phyloP scores from a whole-genome alignment of 2,329 filamentous ascomycete species.

The Fusarium sp. region DNA sequence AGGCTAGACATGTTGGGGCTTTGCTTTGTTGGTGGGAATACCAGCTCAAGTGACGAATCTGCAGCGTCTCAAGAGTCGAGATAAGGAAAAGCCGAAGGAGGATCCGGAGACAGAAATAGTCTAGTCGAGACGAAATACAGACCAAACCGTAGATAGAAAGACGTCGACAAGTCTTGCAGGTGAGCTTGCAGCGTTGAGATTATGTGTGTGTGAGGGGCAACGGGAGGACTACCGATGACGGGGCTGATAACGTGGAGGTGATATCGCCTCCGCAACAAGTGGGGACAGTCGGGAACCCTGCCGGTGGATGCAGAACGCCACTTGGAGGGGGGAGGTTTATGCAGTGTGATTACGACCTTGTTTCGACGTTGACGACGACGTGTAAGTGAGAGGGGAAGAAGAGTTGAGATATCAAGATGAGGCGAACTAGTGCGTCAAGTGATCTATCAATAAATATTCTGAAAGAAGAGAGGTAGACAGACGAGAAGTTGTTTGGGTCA shows the following conservation, averaged over 20 bases:
- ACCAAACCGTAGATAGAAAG: constrained; percentile 30
- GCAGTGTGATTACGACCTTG: background rate
- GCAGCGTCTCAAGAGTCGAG: background rate
- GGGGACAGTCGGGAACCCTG: constrained; percentile 13
- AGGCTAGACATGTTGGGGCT: constrained; percentile 27
- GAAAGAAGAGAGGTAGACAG: background rate
- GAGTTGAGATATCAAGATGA: background rate
- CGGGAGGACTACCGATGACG: constrained; percentile 26
- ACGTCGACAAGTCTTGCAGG: constrained; percentile 29
- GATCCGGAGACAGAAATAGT: background rate
- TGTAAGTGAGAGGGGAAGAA: background rate
- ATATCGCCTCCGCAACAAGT: constrained; percentile 5
- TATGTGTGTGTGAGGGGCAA: constrained; percentile 10
- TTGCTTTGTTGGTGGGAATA: background rate
- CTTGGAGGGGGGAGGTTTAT: background rate
- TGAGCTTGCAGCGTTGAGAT: background rate
- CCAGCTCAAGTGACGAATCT: background rate
- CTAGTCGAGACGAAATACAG: background rate
- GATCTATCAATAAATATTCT: background rate
- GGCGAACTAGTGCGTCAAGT: background rate
- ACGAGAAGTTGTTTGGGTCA: background rate
- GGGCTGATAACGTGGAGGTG: constrained; percentile 15
- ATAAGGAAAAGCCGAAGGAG: background rate
- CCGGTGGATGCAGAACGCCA: constrained; percentile 14
- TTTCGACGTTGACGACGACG: background rate